Conservation (phyloP, 257 asterid genomes). For the Solanum megistacrolobum region DNA sequence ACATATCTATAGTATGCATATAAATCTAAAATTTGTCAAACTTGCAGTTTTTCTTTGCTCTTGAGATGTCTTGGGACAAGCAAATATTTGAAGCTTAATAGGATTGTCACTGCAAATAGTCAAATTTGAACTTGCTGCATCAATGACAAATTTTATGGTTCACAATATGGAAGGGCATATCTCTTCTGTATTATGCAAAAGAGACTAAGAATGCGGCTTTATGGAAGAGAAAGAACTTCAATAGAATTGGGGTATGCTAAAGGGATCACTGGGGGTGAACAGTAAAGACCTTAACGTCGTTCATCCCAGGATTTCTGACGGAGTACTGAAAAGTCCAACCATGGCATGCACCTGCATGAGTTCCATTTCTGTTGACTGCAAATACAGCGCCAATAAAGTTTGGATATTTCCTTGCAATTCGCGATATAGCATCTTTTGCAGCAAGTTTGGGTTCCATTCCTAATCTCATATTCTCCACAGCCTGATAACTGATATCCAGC, state of each 20-base stretch:
- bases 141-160: neutral
- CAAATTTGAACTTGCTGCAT: neutral
- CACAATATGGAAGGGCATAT: neutral
- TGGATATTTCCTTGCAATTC: slow-evolving; percentile 66
- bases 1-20: neutral
- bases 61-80: too few relatives aligned
- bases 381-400: slow-evolving; percentile 80
- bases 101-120: neutral
- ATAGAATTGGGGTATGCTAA: neutral
- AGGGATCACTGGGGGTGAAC: slow-evolving; percentile 18
- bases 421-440: slow-evolving; percentile 73
- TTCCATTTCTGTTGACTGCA: slow-evolving; percentile 56
- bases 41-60: too few relatives aligned
- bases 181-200: neutral
- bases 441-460: slow-evolving; percentile 95
- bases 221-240: neutral
- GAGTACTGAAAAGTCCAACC: slow-evolving; percentile 98
- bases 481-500: slow-evolving; percentile 59
- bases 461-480: slow-evolving; percentile 92
- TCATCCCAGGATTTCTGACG: slow-evolving; percentile 50
- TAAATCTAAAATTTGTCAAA: neutral
- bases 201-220: neutral
- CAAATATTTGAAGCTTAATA: neutral
- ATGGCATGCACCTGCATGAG: slow-evolving; percentile 88
- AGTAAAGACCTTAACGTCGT: slow-evolving; percentile 60